Conservation (phyloP, 306 rosid genomes). For the Vigna mungo region DNA sequence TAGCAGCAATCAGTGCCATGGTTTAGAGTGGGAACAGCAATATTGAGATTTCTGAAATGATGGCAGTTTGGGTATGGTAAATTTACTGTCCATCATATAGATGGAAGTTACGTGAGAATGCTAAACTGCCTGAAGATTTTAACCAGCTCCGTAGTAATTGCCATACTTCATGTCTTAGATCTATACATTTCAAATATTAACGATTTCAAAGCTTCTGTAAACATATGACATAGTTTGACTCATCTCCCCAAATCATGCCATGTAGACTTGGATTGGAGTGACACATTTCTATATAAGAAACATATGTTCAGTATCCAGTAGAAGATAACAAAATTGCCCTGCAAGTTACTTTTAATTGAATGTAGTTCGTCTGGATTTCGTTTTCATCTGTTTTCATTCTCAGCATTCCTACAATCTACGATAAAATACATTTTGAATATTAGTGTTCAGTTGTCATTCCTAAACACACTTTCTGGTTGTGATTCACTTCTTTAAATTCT, state of each 20-base stretch:
- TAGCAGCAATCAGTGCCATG: background rate
- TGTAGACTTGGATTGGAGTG: background rate
- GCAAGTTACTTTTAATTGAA: constrained; percentile 13
- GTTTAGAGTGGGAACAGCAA: background rate
- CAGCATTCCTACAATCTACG: background rate
- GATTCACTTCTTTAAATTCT: constrained; percentile 20
- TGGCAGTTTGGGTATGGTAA: constrained; percentile 16
- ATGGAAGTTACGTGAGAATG: background rate
- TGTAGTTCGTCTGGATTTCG: constrained; percentile 1
- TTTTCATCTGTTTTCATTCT: background rate
- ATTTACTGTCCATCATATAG: background rate
- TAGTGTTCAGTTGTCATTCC: constrained; percentile 7
- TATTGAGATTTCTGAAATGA: background rate
- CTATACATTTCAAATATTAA: constrained; percentile 12
- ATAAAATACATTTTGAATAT: constrained; percentile 19
- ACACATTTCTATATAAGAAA: constrained; percentile 3
- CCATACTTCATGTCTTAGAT: constrained; percentile 13
- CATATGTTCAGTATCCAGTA: background rate
- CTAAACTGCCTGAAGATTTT: constrained; percentile 21
- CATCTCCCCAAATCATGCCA: background rate
- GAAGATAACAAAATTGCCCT: constrained; percentile 5
- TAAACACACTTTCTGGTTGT: background rate
- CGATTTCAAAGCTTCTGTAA: constrained; percentile 13
- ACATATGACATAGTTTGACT: background rate
- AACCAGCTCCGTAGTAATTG: background rate